Percentiles rank a stretch among this genome's conserved stretches.
These are phyloP conservation scores for Perilla frutescens DNA, from an alignment of 257 asterid species.

Conservation along the genomic window DNA sequence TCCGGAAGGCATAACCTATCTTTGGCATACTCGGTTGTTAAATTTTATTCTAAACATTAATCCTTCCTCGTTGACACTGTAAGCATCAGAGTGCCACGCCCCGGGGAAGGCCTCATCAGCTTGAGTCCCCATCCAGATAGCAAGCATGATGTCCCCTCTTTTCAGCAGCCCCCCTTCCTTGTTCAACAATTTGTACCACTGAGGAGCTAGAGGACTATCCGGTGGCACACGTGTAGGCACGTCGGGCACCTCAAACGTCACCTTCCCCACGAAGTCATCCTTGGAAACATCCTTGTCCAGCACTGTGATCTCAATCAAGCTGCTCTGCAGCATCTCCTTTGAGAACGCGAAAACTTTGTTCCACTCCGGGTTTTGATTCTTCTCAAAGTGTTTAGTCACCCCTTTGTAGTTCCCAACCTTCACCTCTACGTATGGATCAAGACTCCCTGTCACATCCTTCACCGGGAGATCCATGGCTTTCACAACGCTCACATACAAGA, in stretches of 20 bases:
- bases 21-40: too few relatives aligned
- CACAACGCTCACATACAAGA: constrained; percentile 64
- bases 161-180: constrained; percentile 60
- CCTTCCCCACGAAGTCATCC: constrained; percentile 79
- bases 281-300: constrained; percentile 77
- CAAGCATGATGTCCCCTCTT: constrained; percentile 85
- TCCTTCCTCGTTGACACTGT: constrained; percentile 62
- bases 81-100: constrained; percentile 95
- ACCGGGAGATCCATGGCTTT: constrained; percentile 81
- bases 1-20: too few relatives aligned
- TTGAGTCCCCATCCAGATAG: constrained; percentile 95
- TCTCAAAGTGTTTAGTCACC: constrained; percentile 71
- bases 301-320: constrained; percentile 64
- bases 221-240: constrained; percentile 79
- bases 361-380: constrained; percentile 79
- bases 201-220: constrained; percentile 90
- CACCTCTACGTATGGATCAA: constrained; percentile 91
- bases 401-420: constrained; percentile 88
- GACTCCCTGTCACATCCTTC: constrained; percentile 80
- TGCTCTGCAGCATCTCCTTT: constrained; percentile 72
- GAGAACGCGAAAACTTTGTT: constrained; percentile 75
- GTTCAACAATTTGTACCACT: constrained; percentile 70
- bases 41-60: too few relatives aligned
- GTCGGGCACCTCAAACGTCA: constrained; percentile 67
- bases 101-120: constrained; percentile 92